Conservation (phyloP, 768 basidiomycete species). For the Fomitopsis serialis region DNA sequence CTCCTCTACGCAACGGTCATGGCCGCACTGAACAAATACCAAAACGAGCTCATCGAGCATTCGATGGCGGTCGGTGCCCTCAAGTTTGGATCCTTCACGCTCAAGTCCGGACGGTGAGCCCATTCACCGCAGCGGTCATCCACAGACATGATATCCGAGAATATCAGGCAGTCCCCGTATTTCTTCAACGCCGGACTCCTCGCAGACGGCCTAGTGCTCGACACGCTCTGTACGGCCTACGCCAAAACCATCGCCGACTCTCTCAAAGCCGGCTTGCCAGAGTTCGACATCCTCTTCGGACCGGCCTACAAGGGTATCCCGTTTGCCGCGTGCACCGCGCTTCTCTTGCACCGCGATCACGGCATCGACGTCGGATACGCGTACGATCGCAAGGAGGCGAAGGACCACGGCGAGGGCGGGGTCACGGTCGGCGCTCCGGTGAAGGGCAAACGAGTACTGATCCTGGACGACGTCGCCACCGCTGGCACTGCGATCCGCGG, state of each 20-base stretch:
- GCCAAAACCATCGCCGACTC: slow-evolving; percentile 71
- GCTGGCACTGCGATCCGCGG: slow-evolving; percentile 83
- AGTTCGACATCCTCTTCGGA: slow-evolving; percentile 86
- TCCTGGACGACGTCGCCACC: slow-evolving; percentile 97
- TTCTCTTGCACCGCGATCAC: slow-evolving; percentile 66
- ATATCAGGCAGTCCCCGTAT: slow-evolving; percentile 86
- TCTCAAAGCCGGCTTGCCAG: slow-evolving; percentile 31
- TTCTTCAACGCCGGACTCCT: slow-evolving; percentile 95
- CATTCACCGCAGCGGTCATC: background rate
- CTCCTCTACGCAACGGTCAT: slow-evolving; percentile 7
- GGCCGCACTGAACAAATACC: slow-evolving; percentile 40
- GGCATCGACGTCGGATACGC: slow-evolving; percentile 70
- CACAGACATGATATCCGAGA: slow-evolving; percentile 1
- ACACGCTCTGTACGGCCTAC: slow-evolving; percentile 75
- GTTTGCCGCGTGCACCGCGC: slow-evolving; percentile 79
- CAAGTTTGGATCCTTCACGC: slow-evolving; percentile 86
- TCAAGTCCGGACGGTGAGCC: slow-evolving; percentile 91
- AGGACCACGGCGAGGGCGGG: slow-evolving; percentile 96
- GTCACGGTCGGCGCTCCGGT: slow-evolving; percentile 82
- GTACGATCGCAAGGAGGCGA: slow-evolving; percentile 93
- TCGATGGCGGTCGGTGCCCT: slow-evolving; percentile 68
- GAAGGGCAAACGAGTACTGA: slow-evolving; percentile 75
- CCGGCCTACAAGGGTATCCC: slow-evolving; percentile 98
- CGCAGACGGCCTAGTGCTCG: slow-evolving; percentile 76
- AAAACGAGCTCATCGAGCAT: slow-evolving; percentile 62